A percentile compares a stretch with the other conserved stretches of the same genome.
Evolutionary conservation across 345 rosid genomes (phyloP).

Genomic region (Syzygium aqueum): DNA sequence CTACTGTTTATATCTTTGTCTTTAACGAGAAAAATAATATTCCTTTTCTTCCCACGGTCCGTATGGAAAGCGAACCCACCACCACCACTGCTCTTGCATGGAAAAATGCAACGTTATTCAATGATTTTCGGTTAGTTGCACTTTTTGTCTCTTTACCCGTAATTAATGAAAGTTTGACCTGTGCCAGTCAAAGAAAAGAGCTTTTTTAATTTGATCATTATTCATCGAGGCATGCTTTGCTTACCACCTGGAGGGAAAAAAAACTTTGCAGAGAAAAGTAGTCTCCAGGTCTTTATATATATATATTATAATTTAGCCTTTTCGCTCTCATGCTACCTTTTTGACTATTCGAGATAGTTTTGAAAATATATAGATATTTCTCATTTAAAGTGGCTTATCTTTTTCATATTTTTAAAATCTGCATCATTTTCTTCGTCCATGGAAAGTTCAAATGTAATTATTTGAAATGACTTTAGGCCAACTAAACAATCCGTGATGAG

Average conservation of each 20-base stretch:
- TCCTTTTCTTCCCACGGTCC: background rate
- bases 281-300: background rate
- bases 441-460: background rate
- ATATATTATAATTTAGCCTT: background rate
- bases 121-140: background rate
- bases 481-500: background rate
- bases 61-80: background rate
- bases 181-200: background rate
- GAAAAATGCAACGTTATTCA: background rate
- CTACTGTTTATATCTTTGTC: background rate
- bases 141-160: background rate
- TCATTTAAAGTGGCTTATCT: background rate
- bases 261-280: background rate
- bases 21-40: background rate
- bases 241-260: conserved; percentile 11
- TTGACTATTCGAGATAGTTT: background rate
- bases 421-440: background rate
- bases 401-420: background rate
- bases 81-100: background rate
- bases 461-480: background rate
- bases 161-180: conserved; percentile 1
- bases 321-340: background rate
- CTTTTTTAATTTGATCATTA: background rate
- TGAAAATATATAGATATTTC: background rate
- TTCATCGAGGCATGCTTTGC: conserved; percentile 16